These are phyloP conservation scores for Colletotrichum simmondsii DNA, from an alignment of 2,329 filamentous ascomycete genomes.

Conservation along the genomic window DNA sequence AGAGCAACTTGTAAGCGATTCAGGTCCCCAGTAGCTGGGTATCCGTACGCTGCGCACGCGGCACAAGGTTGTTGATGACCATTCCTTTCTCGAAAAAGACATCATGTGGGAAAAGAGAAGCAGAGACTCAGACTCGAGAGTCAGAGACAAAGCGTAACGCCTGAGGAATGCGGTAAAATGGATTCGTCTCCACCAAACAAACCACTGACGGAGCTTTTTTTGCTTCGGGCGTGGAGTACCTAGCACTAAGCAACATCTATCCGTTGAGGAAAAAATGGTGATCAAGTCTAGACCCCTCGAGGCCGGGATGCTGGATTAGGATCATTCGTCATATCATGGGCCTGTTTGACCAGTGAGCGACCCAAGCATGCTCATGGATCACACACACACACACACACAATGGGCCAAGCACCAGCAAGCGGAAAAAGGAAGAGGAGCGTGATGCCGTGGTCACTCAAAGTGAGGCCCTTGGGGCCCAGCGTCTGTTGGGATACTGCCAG, in stretches of 20 bases:
- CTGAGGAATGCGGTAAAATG: conserved; percentile 24
- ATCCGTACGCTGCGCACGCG: neutral
- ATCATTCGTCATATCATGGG: conserved; percentile 23
- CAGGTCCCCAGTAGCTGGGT: neutral
- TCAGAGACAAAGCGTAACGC: conserved; percentile 30
- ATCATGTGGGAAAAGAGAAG: conserved; percentile 6
- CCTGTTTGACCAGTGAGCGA: conserved; percentile 21
- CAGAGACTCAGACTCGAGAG: neutral
- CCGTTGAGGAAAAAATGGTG: conserved; percentile 11
- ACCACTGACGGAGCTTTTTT: conserved; percentile 18
- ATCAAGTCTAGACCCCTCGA: conserved; percentile 17
- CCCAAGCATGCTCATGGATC: conserved; percentile 6
- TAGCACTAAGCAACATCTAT: conserved; percentile 13
- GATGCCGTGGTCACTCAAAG: neutral
- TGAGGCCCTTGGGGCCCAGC: conserved; percentile 2
- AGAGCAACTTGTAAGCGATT: neutral
- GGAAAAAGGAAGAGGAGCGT: neutral
- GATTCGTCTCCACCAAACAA: conserved; percentile 30
- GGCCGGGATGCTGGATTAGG: neutral
- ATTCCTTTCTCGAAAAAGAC: conserved; percentile 11
- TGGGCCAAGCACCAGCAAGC: neutral
- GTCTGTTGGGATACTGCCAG: conserved; percentile 4
- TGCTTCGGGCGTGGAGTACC: conserved; percentile 3
- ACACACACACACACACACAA: no score
- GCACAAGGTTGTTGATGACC: conserved; percentile 9